Evolutionary conservation across 2,329 filamentous ascomycete species (phyloP).

Genomic region (Neobulgaria alba): DNA sequence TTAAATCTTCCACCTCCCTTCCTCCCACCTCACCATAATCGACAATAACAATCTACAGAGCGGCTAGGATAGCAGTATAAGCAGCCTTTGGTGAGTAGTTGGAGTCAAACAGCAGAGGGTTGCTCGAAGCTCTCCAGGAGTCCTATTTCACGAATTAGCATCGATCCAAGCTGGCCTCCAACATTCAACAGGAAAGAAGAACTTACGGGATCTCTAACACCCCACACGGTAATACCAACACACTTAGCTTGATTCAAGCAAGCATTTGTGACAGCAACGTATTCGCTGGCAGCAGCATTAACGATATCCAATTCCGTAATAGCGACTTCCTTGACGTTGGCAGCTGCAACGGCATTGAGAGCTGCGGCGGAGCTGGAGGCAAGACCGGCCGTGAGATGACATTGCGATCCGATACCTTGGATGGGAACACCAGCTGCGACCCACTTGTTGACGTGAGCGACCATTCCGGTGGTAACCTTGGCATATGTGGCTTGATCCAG

Average conservation of each 20-base stretch:
- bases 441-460: conserved; percentile 55
- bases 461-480: conserved; percentile 47
- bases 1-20: no score
- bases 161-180: no score
- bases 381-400: conserved; percentile 12
- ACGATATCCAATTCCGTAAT: conserved; percentile 63
- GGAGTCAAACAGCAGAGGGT: conserved; percentile 45
- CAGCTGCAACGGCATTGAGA: conserved; percentile 45
- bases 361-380: conserved; percentile 8
- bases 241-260: conserved; percentile 27
- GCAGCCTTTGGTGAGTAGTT: conserved; percentile 43
- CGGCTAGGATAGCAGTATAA: conserved; percentile 35
- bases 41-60: conserved; percentile 10
- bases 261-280: conserved; percentile 23
- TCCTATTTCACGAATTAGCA: conserved; percentile 25
- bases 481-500: conserved; percentile 36
- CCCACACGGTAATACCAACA: conserved; percentile 30
- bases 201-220: conserved; percentile 35
- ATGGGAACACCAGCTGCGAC: conserved; percentile 52
- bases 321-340: conserved; percentile 42
- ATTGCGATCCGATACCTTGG: conserved; percentile 47
- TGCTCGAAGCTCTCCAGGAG: conserved; percentile 42
- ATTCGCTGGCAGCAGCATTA: conserved; percentile 35
- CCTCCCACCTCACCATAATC: no score
- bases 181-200: no score